Conservation (phyloP, 805 yeast genomes). For the Danielia reshetovae region DNA sequence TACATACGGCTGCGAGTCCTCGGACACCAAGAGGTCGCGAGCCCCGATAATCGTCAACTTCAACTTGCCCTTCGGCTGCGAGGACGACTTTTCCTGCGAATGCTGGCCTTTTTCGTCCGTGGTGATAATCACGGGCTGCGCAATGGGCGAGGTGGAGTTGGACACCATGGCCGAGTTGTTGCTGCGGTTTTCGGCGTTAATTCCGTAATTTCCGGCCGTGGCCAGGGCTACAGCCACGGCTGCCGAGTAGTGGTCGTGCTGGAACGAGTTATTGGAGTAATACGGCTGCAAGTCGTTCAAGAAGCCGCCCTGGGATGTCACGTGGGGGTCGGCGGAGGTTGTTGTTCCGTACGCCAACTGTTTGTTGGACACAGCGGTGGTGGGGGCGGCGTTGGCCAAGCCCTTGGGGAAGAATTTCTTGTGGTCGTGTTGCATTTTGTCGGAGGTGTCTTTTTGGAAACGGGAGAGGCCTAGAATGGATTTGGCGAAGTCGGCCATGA, state of each 20-base stretch:
- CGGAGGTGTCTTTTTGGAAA: constrained; percentile 23
- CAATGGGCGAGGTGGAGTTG: neutral
- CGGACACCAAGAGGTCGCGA: constrained; percentile 54
- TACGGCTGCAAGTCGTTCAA: constrained; percentile 17
- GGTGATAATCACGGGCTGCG: constrained; percentile 32
- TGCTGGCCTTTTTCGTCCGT: constrained; percentile 40
- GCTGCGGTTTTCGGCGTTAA: neutral
- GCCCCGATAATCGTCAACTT: constrained; percentile 82
- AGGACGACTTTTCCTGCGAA: constrained; percentile 21
- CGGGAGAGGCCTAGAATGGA: constrained; percentile 40
- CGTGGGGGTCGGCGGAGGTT: constrained; percentile 13
- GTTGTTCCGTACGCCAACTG: constrained; percentile 71
- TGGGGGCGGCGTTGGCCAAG: constrained; percentile 49
- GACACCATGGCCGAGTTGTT: neutral
- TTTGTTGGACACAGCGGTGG: constrained; percentile 62
- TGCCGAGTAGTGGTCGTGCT: neutral
- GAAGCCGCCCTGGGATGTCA: constrained; percentile 6
- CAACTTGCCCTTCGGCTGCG: constrained; percentile 74
- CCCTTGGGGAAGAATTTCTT: constrained; percentile 34
- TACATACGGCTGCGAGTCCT: constrained; percentile 73
- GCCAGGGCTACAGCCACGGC: constrained; percentile 2
- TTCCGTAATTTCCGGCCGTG: constrained; percentile 5
- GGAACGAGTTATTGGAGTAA: constrained; percentile 12
- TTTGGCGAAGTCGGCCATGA: constrained; percentile 45
- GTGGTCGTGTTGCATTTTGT: constrained; percentile 1